Percentiles rank a stretch among this genome's conserved stretches.
Conservation (phyloP, 2,329 filamentous ascomycete species). For the Cryoendolithus antarcticus region DNA sequence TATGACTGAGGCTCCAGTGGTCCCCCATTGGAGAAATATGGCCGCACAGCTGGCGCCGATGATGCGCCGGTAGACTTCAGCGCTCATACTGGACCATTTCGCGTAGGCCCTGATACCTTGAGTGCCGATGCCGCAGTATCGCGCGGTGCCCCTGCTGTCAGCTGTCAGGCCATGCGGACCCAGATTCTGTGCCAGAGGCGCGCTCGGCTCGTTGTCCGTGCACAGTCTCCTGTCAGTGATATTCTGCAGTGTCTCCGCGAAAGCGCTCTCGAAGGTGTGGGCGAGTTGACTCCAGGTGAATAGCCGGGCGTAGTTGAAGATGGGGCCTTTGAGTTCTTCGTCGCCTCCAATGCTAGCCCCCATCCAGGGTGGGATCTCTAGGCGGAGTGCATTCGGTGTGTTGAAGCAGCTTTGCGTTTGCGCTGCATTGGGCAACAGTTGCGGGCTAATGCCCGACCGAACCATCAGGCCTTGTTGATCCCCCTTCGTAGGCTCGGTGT, state of each 20-base stretch:
- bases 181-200: background rate
- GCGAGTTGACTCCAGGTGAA: conserved; percentile 16
- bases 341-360: conserved; percentile 14
- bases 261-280: conserved; percentile 6
- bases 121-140: conserved; percentile 9
- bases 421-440: background rate
- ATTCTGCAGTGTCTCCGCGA: conserved; percentile 7
- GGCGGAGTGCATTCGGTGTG: background rate
- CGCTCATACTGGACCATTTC: conserved; percentile 10
- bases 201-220: too few relatives aligned
- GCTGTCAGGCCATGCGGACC: background rate
- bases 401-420: background rate
- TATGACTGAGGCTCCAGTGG: conserved; percentile 11
- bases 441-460: background rate
- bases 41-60: conserved; percentile 9
- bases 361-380: conserved; percentile 6
- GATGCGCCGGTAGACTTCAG: conserved; percentile 11
- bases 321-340: conserved; percentile 13
- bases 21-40: conserved; percentile 17
- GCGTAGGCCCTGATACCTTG: conserved; percentile 10
- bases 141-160: background rate
- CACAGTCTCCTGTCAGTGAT: conserved; percentile 1
- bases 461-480: conserved; percentile 7
- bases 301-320: conserved; percentile 16
- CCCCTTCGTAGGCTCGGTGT: background rate